phyloP scores from a whole-genome alignment of 2,329 filamentous ascomycete genomes.

The Fusarium sororula region DNA sequence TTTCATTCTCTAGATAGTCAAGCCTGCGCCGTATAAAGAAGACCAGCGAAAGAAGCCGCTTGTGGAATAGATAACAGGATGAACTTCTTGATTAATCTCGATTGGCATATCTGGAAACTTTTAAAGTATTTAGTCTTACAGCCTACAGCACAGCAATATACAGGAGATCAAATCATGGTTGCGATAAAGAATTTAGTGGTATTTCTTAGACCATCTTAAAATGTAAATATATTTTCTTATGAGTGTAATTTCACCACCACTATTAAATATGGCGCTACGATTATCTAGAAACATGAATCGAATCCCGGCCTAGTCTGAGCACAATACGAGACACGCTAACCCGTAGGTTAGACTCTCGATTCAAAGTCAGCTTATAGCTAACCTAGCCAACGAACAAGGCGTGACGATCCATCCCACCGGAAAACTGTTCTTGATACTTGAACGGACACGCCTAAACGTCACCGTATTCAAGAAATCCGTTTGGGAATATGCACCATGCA shows the following conservation, averaged over 20 bases:
- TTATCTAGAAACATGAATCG: neutral
- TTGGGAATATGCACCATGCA: accelerated
- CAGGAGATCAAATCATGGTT: accelerated
- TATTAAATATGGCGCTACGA: neutral
- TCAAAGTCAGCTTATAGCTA: neutral
- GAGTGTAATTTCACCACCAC: neutral
- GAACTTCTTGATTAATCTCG: accelerated
- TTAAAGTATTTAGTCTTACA: neutral
- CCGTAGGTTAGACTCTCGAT: neutral
- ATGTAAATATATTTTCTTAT: too few relatives aligned
- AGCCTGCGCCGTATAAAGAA: neutral
- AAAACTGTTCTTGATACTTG: neutral
- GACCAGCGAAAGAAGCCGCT: neutral
- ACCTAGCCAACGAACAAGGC: neutral
- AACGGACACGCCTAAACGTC: neutral
- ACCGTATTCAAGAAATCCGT: neutral
- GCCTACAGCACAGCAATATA: neutral
- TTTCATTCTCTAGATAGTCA: neutral
- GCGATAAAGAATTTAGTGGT: too few relatives aligned
- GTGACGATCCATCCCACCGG: neutral
- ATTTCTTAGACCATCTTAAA: too few relatives aligned
- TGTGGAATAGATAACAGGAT: neutral
- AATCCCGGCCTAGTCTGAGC: neutral
- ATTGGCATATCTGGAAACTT: neutral
- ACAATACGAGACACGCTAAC: neutral